These are phyloP conservation scores for Fusarium lyarnte DNA, from an alignment of 2,329 filamentous ascomycete genomes.

Conservation along the genomic window DNA sequence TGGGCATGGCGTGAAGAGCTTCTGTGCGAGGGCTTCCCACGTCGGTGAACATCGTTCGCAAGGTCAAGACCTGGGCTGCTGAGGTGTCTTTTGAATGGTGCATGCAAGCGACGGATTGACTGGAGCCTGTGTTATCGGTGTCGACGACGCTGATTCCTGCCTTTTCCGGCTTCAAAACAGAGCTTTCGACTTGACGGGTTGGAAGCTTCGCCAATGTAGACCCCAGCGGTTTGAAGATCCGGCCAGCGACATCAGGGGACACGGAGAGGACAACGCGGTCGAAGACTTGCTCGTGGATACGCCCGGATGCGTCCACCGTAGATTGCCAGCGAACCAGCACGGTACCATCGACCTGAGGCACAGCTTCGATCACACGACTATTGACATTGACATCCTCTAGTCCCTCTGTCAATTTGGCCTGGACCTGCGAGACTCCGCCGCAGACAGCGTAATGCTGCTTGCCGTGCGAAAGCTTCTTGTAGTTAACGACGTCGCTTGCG, in stretches of 20 bases:
- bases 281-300: constrained; percentile 51
- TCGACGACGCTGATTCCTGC: constrained; percentile 1
- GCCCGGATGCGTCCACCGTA: constrained; percentile 5
- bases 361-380: constrained; percentile 50
- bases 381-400: constrained; percentile 53
- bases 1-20: constrained; percentile 61
- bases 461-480: constrained; percentile 58
- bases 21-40: constrained; percentile 53
- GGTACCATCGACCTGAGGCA: constrained; percentile 29
- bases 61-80: constrained; percentile 47
- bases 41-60: constrained; percentile 49
- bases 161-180: constrained; percentile 48
- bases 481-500: constrained; percentile 61
- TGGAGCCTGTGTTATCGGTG: background rate
- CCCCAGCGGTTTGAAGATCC: constrained; percentile 57
- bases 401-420: constrained; percentile 55
- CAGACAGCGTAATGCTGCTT: constrained; percentile 62
- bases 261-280: constrained; percentile 65
- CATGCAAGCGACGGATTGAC: constrained; percentile 34
- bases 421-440: constrained; percentile 60
- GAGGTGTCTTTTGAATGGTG: constrained; percentile 41
- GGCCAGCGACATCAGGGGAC: constrained; percentile 61
- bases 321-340: constrained; percentile 50
- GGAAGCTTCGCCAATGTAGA: constrained; percentile 56
- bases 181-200: constrained; percentile 58